Conservation (phyloP, 768 basidiomycete species). For the Auricularia sp. region DNA sequence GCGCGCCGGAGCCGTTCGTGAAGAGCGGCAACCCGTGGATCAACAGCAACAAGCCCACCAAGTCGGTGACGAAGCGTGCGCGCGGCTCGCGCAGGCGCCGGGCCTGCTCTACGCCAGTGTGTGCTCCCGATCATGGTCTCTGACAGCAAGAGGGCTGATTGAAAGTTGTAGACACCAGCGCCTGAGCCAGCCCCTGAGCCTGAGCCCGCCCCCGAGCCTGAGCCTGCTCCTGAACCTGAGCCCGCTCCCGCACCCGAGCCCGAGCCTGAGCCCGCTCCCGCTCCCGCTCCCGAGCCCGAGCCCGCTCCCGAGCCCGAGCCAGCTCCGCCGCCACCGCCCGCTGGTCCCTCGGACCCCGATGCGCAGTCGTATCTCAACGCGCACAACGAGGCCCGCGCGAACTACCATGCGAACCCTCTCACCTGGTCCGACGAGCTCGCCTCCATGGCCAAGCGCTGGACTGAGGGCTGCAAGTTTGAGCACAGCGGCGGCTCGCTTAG, state of each 20-base stretch:
- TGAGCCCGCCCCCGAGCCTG: too few species aligned
- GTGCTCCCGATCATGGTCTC: too few species aligned
- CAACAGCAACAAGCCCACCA: too few species aligned
- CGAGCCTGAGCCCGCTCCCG: neutral
- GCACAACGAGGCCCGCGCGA: slow-evolving; percentile 39
- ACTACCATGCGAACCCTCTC: slow-evolving; percentile 33
- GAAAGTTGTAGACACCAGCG: too few species aligned
- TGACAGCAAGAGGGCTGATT: too few species aligned
- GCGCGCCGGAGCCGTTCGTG: too few species aligned
- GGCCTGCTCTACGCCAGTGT: too few species aligned
- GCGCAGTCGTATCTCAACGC: slow-evolving; percentile 26
- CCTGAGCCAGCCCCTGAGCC: too few species aligned
- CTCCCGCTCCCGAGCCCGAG: neutral
- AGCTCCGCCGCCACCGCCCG: neutral
- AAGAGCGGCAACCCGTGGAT: too few species aligned
- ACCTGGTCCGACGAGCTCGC: slow-evolving; percentile 41
- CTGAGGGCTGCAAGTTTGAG: slow-evolving; percentile 36
- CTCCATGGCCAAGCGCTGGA: slow-evolving; percentile 39
- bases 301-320: neutral
- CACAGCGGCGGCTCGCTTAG: slow-evolving; percentile 36
- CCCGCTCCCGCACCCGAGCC: neutral
- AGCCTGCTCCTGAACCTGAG: neutral
- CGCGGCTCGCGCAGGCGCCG: too few species aligned
- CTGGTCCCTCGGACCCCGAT: neutral
- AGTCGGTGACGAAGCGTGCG: too few species aligned